phyloP scores from a whole-genome alignment of 2,329 filamentous ascomycete genomes.

The Gliomastix tumulicola region DNA sequence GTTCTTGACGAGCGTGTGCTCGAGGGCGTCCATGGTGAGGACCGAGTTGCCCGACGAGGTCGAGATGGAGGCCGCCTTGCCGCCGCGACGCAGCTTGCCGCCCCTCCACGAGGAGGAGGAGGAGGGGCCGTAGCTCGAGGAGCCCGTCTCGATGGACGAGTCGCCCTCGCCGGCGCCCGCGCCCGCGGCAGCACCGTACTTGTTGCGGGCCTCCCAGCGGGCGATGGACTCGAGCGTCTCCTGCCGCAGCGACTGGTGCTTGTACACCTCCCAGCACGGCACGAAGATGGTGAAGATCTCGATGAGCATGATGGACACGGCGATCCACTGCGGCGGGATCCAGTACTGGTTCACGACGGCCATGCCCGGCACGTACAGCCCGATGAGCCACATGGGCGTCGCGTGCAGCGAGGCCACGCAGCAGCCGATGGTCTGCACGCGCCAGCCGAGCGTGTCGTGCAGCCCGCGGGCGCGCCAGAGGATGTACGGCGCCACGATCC shows the following conservation, averaged over 20 bases:
- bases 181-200: too few relatives aligned
- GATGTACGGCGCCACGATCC: conserved; percentile 52
- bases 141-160: conserved; percentile 15
- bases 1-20: conserved; percentile 52
- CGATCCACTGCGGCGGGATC: conserved; percentile 57
- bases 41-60: conserved; percentile 24
- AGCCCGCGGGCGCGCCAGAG: conserved; percentile 56
- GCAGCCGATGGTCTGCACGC: conserved; percentile 52
- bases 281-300: conserved; percentile 59
- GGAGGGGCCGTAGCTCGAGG: conserved; percentile 20
- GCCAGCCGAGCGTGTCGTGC: conserved; percentile 60
- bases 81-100: conserved; percentile 24
- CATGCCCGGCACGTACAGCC: conserved; percentile 45
- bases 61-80: conserved; percentile 21
- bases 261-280: conserved; percentile 50
- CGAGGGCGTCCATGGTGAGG: conserved; percentile 54
- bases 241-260: conserved; percentile 33
- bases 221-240: conserved; percentile 42
- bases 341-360: conserved; percentile 44
- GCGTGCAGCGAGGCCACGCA: conserved; percentile 48
- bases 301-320: conserved; percentile 53
- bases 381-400: conserved; percentile 61
- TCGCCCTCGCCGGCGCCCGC: conserved; percentile 12
- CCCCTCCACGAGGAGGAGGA: too few relatives aligned
- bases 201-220: conserved; percentile 36